These are phyloP conservation scores for Hippophae gyantsensis DNA, from an alignment of 306 rosid species.

Conservation along the genomic window DNA sequence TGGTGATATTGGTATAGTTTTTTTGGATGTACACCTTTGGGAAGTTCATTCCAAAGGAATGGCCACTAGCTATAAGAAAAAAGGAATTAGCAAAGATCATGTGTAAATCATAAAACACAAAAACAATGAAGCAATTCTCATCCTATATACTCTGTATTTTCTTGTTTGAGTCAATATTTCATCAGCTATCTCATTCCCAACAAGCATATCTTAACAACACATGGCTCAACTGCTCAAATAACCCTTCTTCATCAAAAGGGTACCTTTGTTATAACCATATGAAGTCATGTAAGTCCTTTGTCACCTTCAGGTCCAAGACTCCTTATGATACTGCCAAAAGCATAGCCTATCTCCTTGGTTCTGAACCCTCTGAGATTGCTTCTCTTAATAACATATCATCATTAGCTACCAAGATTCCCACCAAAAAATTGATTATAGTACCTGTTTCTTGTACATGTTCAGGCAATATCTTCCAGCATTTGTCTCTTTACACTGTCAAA, in stretches of 20 bases:
- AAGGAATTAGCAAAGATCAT: too few relatives aligned
- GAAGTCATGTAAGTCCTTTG: slow-evolving; percentile 35
- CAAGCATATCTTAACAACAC: slow-evolving; percentile 33
- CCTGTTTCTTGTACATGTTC: slow-evolving; percentile 42
- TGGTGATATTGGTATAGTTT: too few relatives aligned
- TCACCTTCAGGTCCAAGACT: slow-evolving; percentile 26
- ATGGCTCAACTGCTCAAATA: slow-evolving; percentile 21
- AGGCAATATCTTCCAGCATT: slow-evolving; percentile 42
- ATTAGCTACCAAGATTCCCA: slow-evolving; percentile 18
- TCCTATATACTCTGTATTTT: slow-evolving; percentile 10
- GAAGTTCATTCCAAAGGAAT: too few relatives aligned
- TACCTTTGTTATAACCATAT: slow-evolving; percentile 29
- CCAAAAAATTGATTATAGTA: slow-evolving; percentile 25
- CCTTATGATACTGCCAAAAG: slow-evolving; percentile 25
- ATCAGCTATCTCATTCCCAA: slow-evolving; percentile 25
- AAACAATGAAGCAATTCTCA: slow-evolving; percentile 22
- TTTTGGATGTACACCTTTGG: too few relatives aligned
- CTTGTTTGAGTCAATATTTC: slow-evolving; percentile 15
- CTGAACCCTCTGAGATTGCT: slow-evolving; percentile 36
- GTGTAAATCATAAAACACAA: too few relatives aligned
- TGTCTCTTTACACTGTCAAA: slow-evolving; percentile 17
- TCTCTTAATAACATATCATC: slow-evolving; percentile 31
- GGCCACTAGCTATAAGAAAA: too few relatives aligned
- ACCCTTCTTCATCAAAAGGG: slow-evolving; percentile 34
- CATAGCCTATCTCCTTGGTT: slow-evolving; percentile 39